Evolutionary conservation across 208 protist genomes (phyloP), one percentile per base, ranked within the genome.

Genomic region (Acanthamoeba lenticulata): DNA sequence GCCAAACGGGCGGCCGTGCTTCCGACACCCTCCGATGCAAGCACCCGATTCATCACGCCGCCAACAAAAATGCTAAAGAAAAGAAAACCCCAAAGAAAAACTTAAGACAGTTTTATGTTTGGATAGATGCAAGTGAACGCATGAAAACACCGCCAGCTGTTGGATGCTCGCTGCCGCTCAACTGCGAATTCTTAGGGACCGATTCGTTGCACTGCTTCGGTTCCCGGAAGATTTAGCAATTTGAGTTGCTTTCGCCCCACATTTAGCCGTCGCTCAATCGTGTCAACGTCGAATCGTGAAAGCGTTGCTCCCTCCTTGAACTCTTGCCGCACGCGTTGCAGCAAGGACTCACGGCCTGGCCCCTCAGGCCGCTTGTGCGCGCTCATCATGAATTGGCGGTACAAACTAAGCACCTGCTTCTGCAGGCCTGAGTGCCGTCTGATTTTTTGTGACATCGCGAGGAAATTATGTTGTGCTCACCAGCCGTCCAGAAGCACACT

Each of bases 301-400:
- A 91, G 34, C 55, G 38, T 44, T 1, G 85, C 85, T 69, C 85
- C 85, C 36, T 91, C 52, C 47, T 91, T 91, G 34, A 91, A 91
- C 24, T 91, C 57, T 11, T 69, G 32, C 32, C 85, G 85, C 27
- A 91, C 85, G 0, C 57, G 85, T 0, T 32, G 17, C 34, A 91
- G 47, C n/a, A 91, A 38, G 15, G 85, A 44, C 7, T 91, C 85
- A 2, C 85, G 45, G 21, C 57, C 85, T 29, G 85, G 57, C 4
- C 85, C 85, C 38, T 27, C 85, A 34, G 85, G 85, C 44, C 57
- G n/a, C 32, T 69, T 62, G 40, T 49, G 36, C n/a, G 40, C 85
- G 38, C 55, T 72, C n/a, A 17, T 44, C 38, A 91, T 1, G 34
- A 91, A 91, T 44, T 62, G 55, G 36, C 57, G 47, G 40, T 91